Evolutionary conservation across 2,329 filamentous ascomycete species (phyloP), one percentile per base, ranked within the genome.

Genomic region (Aspergillus clavatus): DNA sequence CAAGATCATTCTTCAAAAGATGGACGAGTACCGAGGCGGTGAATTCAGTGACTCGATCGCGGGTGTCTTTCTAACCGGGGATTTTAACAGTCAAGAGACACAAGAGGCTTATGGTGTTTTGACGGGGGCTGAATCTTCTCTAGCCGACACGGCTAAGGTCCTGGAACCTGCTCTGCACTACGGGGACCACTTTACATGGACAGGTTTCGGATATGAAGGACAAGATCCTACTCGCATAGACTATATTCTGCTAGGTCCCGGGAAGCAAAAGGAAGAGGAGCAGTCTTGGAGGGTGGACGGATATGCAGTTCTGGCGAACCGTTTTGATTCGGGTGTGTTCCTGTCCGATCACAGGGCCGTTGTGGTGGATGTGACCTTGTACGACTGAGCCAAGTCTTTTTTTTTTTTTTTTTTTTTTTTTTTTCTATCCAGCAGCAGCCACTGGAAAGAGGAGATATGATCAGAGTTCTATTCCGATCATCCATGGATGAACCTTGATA

Each of bases 331-430:
- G 53, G 72, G 71, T 1, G 63, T 81, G 2, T 77, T 70, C 53
- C 70, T 65, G 44, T 80, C 76, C 46, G 79, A 82, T 56, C 79
- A 82, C 58, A 67, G 76, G 37, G 75, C 73, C 37, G 79, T 82
- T 4, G 72, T 81, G 37, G 74, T 72, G 2, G 79, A 81, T 67
- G 61, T 66, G 19, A 51, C 53, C 4, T 51, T 69, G 39, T 37
- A 37, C 41, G 31, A 38, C 22, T 47, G 36, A 27, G 27, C 19
- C 19, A 23, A 40, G 18, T 11, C 5, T 14, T 18, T 35, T 35
- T 14, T 10, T 18, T 12, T 35, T 16, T n/a, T n/a, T n/a, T n/a
- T n/a, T n/a, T n/a, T n/a, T n/a, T n/a, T n/a, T n/a, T n/a, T n/a
- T n/a, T n/a, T n/a, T n/a, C n/a, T n/a, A n/a, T n/a, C n/a, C n/a